Base-by-base conservation (phyloP, 148 eudicot species). In the Arctostaphylos glauca region DNA sequence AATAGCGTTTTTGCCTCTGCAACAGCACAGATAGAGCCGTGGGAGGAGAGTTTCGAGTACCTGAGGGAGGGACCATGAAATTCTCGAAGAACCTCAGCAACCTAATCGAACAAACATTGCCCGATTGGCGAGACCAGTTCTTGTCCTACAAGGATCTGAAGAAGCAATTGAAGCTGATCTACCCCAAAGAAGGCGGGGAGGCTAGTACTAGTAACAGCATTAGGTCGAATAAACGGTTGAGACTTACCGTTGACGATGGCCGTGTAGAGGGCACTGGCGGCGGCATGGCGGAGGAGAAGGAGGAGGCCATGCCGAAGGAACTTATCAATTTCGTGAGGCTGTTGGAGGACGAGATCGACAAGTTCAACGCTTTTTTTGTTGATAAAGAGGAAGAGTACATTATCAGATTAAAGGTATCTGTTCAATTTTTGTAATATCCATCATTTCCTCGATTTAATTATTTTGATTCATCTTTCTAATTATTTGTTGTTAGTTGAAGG, bases 81-180 rank as follows among this genome's bases (percentile, higher is more conserved):
- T 97, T 97, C 74, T 95, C 97, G 25, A 97, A 94, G 92, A 93
- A 91, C 56, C 84, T 97, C 70, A 92, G 94, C 87, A 92, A 89
- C 74, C 97, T 93, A 90, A 92, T 97, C 79, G 99, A 97, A 55
- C 98, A 94, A 80, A 97, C 98, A 0, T 72, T 97, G 60, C 99
- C 99, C 0, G 99, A 97, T 81, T 97, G 99, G 99, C 82, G 96
- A n/a, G 98, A 97, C 85, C 95, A 97, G 83, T 97, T 94, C 77
- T 76, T 97, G 83, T 94, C 96, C 7, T 97, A 97, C 88, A 97
- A 94, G 84, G 95, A 92, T 46, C 84, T 97, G 56, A 97, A 97
- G 88, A 94, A 92, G 87, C 80, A 81, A 15, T 86, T 97, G 73
- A 94, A 97, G 88, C 87, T 86, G n/a, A 92, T 96, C 75, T 85